Conservation (phyloP, 1,139 yeast species). For the Debaryomyces udenii region DNA sequence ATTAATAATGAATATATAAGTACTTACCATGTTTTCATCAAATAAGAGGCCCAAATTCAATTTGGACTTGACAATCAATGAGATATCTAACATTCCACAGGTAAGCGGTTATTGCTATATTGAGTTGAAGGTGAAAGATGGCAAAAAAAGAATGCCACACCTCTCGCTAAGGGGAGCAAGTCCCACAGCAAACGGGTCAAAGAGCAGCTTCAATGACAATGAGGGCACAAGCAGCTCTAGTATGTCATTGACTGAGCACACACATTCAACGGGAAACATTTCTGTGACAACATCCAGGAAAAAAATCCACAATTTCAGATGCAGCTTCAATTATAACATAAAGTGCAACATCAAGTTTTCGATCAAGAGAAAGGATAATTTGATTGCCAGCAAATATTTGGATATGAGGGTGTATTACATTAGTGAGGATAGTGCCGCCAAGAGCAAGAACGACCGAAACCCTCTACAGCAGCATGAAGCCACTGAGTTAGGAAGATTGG, state of each 20-base stretch:
- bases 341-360: constrained; percentile 46
- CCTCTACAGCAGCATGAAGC: constrained; percentile 18
- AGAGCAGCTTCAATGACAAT: neutral
- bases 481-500: constrained; percentile 64
- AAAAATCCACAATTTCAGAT: constrained; percentile 46
- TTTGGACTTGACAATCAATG: constrained; percentile 62
- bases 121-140: constrained; percentile 45
- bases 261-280: constrained; percentile 25
- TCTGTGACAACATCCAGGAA: constrained; percentile 37
- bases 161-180: constrained; percentile 7
- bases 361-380: constrained; percentile 36
- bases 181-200: constrained; percentile 1
- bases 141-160: constrained; percentile 18
- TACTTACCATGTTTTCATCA: constrained; percentile 10
- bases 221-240: constrained; percentile 7
- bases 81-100: constrained; percentile 81
- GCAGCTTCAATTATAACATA: constrained; percentile 41
- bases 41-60: constrained; percentile 51
- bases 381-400: constrained; percentile 43
- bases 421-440: constrained; percentile 45
- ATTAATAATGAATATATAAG: neutral
- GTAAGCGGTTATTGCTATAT: constrained; percentile 70
- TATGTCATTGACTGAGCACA: constrained; percentile 4
- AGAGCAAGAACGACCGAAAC: constrained; percentile 17
- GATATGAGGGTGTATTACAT: constrained; percentile 38